A percentile compares a stretch with the other conserved stretches of the same genome.
Conservation (phyloP, 2,329 filamentous ascomycete genomes). For the Nannizziopsis barbatae region DNA sequence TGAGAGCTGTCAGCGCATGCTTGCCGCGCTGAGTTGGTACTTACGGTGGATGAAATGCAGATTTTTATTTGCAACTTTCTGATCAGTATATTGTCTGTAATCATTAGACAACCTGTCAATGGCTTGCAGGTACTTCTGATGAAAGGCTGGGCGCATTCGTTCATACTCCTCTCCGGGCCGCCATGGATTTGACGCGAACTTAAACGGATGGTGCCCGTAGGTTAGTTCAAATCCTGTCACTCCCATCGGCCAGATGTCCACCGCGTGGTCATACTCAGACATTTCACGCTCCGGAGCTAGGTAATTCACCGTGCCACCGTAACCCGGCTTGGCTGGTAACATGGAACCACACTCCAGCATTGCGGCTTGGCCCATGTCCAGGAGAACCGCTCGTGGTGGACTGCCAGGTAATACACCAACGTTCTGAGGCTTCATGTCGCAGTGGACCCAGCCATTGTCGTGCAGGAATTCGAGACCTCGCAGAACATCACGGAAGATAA, state of each 20-base stretch:
- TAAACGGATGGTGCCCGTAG: slow-evolving; percentile 1
- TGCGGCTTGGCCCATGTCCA: neutral
- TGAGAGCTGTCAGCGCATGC: no score
- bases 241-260: slow-evolving; percentile 3
- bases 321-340: neutral
- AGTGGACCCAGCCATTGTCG: slow-evolving; percentile 3
- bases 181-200: slow-evolving; percentile 5
- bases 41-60: no score
- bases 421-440: slow-evolving; percentile 4
- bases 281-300: slow-evolving; percentile 5
- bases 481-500: neutral
- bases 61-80: no score
- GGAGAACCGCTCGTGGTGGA: neutral
- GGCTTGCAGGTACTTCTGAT: no score
- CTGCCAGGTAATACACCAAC: neutral
- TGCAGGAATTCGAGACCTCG: slow-evolving; percentile 1
- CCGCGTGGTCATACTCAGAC: neutral
- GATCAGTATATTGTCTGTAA: no score
- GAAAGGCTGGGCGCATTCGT: no score
- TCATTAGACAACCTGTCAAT: no score
- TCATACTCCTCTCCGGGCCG: no score
- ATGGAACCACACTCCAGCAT: neutral
- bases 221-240: neutral
- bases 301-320: neutral
- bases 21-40: no score